Percentiles rank a stretch among this genome's conserved stretches.
phyloP scores from a whole-genome alignment of 441 rosid genomes.

The California macrophylla region DNA sequence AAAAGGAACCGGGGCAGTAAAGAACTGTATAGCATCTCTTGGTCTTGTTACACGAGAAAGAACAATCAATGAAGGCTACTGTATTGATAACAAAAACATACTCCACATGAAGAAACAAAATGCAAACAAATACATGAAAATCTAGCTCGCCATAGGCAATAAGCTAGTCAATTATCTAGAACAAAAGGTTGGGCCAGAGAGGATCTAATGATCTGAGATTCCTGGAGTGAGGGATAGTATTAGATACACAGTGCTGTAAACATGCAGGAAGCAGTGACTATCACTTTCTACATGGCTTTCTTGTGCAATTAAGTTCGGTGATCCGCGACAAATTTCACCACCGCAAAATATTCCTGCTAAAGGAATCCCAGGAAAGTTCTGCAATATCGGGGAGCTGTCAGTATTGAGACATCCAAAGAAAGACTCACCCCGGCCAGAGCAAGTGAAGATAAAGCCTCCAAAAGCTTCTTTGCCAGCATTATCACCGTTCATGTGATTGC shows the following conservation, averaged over 20 bases:
- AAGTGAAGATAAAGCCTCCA: conserved; percentile 62
- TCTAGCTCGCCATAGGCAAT: not conserved
- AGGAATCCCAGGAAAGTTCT: conserved; percentile 57
- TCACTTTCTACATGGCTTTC: conserved; percentile 25
- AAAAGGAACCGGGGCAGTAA: too few species aligned
- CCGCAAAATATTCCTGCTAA: conserved; percentile 57
- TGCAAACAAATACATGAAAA: too few species aligned
- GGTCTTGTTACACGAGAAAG: too few species aligned
- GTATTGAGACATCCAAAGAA: conserved; percentile 38
- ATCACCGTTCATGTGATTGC: conserved; percentile 12
- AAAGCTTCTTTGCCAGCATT: conserved; percentile 29
- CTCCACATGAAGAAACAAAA: too few species aligned
- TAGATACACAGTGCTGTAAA: conserved; percentile 55
- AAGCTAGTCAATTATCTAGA: not conserved
- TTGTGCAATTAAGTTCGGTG: conserved; percentile 12
- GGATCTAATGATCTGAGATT: conserved; percentile 14
- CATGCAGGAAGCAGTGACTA: conserved; percentile 34
- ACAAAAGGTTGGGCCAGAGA: not conserved
- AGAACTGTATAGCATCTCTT: too few species aligned
- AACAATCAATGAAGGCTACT: too few species aligned
- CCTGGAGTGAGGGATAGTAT: conserved; percentile 35
- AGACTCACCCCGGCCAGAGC: conserved; percentile 41
- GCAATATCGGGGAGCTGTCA: conserved; percentile 49
- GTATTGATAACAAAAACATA: too few species aligned
- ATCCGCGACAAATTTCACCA: conserved; percentile 61